Base-by-base conservation (phyloP, 2,329 filamentous ascomycete genomes). In the Fusarium coicis region DNA sequence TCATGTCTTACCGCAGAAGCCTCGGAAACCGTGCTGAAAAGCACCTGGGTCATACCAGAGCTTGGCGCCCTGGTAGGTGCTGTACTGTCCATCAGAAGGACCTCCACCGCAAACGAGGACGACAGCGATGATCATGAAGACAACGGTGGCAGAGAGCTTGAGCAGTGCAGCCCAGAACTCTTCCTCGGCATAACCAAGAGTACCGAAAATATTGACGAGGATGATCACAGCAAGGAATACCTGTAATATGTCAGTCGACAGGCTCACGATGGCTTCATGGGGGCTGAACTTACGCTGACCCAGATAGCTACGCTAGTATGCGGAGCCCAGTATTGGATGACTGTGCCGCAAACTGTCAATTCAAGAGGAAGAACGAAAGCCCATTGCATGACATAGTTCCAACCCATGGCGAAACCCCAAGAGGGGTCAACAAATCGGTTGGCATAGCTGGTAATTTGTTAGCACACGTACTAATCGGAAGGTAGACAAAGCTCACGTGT, bases 11-110 rank as follows among this genome's bases (percentile, higher is more conserved):
- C 87, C 87, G 80, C 92, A 94, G 70, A 94, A 88, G 2, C 93
- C 93, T 71, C 92, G 92, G 84, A 94, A 94, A 34, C 92, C 92
- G 76, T 93, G 89, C 78, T 91, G 83, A 80, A 94, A 95, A 1
- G 87, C 85, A 26, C 86, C 87, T 0, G 86, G 84, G 30, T 86
- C 78, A 60, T 87, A 78, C 87, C 87, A 87, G 39, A 85, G 84
- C 9, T 84, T 83, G 2, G 85, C 85, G 19, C 88, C 87, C 76
- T 81, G 86, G 78, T 88, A 88, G 16, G 86, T 66, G 65, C 67
- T 54, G 72, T 87, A 87, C 26, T 70, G 60, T 39, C 86, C 85
- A 28, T 76, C 81, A 2, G 82, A 84, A 7, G 90, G 89, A 2
- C 89, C 90, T 63, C 90, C 90, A 26, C 90, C 90, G 10, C 85